Base-by-base conservation (phyloP, 2,329 filamentous ascomycete genomes). In the Trichoderma hamatum region DNA sequence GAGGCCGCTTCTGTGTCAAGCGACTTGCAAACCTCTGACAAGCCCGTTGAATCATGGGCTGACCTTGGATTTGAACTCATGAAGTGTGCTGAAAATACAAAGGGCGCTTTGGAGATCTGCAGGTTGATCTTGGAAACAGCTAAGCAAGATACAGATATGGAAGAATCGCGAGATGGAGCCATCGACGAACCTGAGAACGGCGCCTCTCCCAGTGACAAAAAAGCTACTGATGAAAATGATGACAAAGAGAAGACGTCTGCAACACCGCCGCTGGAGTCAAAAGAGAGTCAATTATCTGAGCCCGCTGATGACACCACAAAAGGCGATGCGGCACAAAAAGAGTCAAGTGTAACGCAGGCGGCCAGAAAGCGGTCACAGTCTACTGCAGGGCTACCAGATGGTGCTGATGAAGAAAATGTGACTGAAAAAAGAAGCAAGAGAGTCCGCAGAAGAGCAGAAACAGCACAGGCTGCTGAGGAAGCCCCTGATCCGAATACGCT, bases 341-440 rank as follows among this genome's bases (percentile, higher is more conserved):
- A 78, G 26, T 75, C 77, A 5, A 81, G 80, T 56, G 72, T 73
- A n/a, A 82, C 83, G 2, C 72, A 81, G 6, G 77, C 81, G 14
- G 84, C 83, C 0, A 82, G 88, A 62, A 90, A 90, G 75, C 82
- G 88, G 61, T 90, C 88, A 2, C 88, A 90, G 70, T 90, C 88
- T 13, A 79, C 80, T 34, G 88, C 88, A 5, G 88, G 88, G 3
- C 77, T 90, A 19, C 82, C 82, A 0, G 88, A 90, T 3, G 81
- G 78, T 0, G 81, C 75, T 0, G 87, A 89, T 9, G 88, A 90
- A 63, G 88, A 90, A 39, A 83, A 82, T 28, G 81, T 80, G 2
- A 83, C 86, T 13, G 85, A 86, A 65, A 90, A 90, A 74, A 82
- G 89, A 68, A 90, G 88, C 77, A 92, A 91, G 74, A 82, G 89